Conservation (phyloP, 2,329 filamentous ascomycete genomes). For the Akanthomyces dipterigenus region DNA sequence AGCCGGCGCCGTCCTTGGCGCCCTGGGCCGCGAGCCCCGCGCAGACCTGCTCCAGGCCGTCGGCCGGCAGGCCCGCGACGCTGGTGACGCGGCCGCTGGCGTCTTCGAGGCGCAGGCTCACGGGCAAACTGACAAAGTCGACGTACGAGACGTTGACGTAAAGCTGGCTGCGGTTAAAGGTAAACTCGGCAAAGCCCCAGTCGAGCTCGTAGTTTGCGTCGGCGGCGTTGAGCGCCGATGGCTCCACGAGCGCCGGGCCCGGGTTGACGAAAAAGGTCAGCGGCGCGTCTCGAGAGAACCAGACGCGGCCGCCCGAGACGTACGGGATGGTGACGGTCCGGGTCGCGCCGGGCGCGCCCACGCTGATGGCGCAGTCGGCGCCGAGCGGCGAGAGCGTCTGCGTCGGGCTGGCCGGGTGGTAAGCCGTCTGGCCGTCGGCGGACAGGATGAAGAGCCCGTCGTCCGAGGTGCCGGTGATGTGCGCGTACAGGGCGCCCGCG, state of each 20-base stretch:
- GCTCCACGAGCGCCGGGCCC: conserved; percentile 66
- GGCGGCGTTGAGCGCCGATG: conserved; percentile 58
- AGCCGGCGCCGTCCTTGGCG: conserved; percentile 39
- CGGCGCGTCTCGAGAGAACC: conserved; percentile 55
- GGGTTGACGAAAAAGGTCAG: conserved; percentile 67
- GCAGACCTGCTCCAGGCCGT: conserved; percentile 41
- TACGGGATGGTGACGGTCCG: conserved; percentile 60
- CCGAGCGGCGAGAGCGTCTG: conserved; percentile 43
- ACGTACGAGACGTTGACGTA: conserved; percentile 69
- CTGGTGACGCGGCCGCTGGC: conserved; percentile 35
- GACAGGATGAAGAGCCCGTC: conserved; percentile 56
- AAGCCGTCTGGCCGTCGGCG: conserved; percentile 58
- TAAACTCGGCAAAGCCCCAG: conserved; percentile 67
- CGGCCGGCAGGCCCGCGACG: conserved; percentile 42
- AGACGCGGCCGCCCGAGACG: conserved; percentile 64
- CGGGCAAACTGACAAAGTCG: conserved; percentile 65
- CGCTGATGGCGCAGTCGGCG: conserved; percentile 54
- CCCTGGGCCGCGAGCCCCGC: conserved; percentile 38
- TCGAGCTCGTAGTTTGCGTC: conserved; percentile 55
- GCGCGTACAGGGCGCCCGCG: conserved; percentile 53
- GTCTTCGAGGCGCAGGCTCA: conserved; percentile 48
- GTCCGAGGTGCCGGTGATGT: conserved; percentile 59
- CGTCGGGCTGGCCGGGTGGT: conserved; percentile 56
- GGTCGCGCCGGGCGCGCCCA: conserved; percentile 55
- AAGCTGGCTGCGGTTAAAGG: conserved; percentile 53